Evolutionary conservation across 1,284 basidiomycete genomes (phyloP).

Genomic region (Flammula alnicola): DNA sequence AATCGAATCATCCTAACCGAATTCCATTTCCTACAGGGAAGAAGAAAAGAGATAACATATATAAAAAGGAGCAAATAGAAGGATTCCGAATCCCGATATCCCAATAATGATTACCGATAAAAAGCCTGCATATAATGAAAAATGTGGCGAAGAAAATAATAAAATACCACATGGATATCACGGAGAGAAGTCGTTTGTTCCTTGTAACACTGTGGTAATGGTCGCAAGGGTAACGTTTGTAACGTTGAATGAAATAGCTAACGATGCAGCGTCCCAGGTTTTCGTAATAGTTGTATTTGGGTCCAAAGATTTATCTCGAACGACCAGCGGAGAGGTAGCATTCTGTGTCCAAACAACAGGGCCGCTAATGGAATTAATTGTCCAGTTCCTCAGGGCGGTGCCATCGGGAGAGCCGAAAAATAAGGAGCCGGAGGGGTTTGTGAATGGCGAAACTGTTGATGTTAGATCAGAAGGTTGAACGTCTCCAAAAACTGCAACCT

Average conservation of each 20-base stretch:
- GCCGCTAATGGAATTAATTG: conserved; percentile 44
- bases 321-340: conserved; percentile 51
- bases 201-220: conserved; percentile 43
- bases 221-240: conserved; percentile 42
- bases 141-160: no score
- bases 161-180: conserved; percentile 7
- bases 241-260: conserved; percentile 38
- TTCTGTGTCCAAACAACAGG: conserved; percentile 57
- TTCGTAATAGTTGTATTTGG: conserved; percentile 47
- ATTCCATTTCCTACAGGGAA: no score
- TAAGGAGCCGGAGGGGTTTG: conserved; percentile 50
- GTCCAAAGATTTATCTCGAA: conserved; percentile 50
- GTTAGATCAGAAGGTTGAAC: conserved; percentile 51
- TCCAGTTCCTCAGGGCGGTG: conserved; percentile 55
- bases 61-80: no score
- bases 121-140: no score
- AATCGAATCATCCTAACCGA: no score
- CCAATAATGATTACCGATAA: no score
- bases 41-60: no score
- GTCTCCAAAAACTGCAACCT: conserved; percentile 65
- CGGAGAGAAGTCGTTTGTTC: conserved; percentile 22
- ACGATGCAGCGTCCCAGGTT: conserved; percentile 54
- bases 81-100: no score
- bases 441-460: conserved; percentile 55
- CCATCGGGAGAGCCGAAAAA: conserved; percentile 64